Evolutionary conservation across 768 basidiomycete species (phyloP), one percentile per base, ranked within the genome.

Genomic region (Ramaria rubella): DNA sequence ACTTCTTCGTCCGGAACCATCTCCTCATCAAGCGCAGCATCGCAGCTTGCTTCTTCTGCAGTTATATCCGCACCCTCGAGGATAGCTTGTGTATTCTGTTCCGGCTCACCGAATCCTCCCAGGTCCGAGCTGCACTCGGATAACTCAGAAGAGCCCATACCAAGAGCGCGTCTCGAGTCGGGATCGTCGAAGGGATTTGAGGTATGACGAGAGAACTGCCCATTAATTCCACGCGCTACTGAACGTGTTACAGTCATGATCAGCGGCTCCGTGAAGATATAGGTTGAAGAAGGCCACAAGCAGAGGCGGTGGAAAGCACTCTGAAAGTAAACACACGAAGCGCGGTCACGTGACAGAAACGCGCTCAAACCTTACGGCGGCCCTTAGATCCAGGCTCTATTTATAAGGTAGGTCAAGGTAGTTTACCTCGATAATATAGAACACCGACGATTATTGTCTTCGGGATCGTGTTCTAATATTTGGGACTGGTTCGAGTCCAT

Each of bases 131-230:
- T 64, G 43, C 67, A 73, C 64, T 82, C 81, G 53, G 73, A 75
- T 6, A 69, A 61, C 62, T 87, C 83, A 31, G 81, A 83, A 11
- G 85, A 83, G 36, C 54, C 54, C 14, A 49, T 31, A 9, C 54
- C 54, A 19, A 45, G 44, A 36, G 31, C 45, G 29, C 54, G 54
- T 55, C 45, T 27, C 54, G 54, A 23, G 17, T 48, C 43, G 21
- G 80, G 74, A 21, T 80, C 78, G 62, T 88, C 84, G 29, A 87
- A 77, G 2, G 86, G 86, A 62, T 87, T 87, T 44, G 86, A 87
- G 12, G 86, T 85, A 64, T 87, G 86, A 24, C 24, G 24, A 26
- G 46, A 48, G 29, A 48, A 48, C 5, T 19, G 46, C 12, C 27
- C n/a, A 19, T 14, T 48, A 26, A 5, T 19, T 15, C 23, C 3